Conservation (phyloP, 495 filamentous ascomycete species). For the Penicillium argentinense region DNA sequence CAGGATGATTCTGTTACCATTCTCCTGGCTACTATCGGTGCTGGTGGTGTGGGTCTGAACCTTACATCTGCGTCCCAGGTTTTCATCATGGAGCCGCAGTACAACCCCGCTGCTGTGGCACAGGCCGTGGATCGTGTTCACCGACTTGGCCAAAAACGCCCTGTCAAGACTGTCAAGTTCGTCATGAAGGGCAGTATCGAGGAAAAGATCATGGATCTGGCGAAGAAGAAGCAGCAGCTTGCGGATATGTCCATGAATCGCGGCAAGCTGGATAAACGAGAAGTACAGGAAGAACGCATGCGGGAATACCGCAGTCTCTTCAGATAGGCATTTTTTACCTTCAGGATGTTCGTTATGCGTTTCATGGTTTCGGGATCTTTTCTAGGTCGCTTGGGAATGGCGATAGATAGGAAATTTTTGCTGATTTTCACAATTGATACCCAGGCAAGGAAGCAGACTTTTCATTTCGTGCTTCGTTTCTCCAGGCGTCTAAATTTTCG, state of each 20-base stretch:
- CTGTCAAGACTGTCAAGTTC: conserved; percentile 77
- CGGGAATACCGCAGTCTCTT: conserved; percentile 82
- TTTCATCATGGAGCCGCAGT: conserved; percentile 98
- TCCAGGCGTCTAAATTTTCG: conserved; percentile 6
- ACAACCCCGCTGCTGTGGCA: conserved; percentile 91
- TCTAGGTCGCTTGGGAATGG: background rate
- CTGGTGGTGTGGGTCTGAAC: conserved; percentile 90
- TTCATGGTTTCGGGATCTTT: background rate
- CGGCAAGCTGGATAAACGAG: conserved; percentile 66
- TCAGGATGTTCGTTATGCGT: background rate
- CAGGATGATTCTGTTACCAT: conserved; percentile 70
- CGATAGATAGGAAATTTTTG: conserved; percentile 3
- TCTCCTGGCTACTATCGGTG: conserved; percentile 87
- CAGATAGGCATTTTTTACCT: conserved; percentile 44
- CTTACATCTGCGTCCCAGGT: conserved; percentile 81
- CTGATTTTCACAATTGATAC: conserved; percentile 16
- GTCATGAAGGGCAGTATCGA: conserved; percentile 91
- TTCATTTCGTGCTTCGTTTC: background rate
- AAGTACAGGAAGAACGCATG: conserved; percentile 73
- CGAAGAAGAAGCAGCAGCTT: conserved; percentile 85
- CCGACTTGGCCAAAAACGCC: conserved; percentile 83
- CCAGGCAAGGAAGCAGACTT: conserved; percentile 8
- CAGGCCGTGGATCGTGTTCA: conserved; percentile 95
- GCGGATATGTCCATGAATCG: conserved; percentile 82
- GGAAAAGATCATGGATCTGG: conserved; percentile 86